Conservation (phyloP, 2,329 filamentous ascomycete genomes). For the Aspergillus puulaauensis region DNA sequence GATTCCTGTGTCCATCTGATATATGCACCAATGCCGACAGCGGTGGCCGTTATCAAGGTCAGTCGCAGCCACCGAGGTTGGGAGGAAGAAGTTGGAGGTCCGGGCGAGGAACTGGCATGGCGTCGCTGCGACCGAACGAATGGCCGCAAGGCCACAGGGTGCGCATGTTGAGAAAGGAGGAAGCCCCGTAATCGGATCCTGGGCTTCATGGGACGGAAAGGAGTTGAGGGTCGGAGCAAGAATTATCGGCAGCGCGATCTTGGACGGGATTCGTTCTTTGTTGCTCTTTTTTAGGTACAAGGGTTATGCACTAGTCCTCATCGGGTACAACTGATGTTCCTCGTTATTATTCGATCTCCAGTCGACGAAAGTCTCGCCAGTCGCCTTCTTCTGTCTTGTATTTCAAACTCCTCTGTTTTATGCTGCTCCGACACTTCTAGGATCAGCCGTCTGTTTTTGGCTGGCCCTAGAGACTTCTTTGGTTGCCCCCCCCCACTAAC, state of each 20-base stretch:
- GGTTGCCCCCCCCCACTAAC: neutral
- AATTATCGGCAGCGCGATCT: neutral
- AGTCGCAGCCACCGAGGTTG: constrained; percentile 35
- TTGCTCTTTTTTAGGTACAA: neutral
- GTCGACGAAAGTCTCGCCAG: neutral
- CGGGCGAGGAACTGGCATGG: constrained; percentile 23
- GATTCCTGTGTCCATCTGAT: constrained; percentile 29
- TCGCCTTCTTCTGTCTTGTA: neutral
- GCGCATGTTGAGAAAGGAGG: constrained; percentile 16
- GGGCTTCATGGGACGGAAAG: constrained; percentile 19
- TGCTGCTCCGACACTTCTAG: constrained; percentile 3
- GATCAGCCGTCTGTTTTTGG: neutral
- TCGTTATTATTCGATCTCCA: constrained; percentile 5
- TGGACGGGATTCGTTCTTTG: neutral
- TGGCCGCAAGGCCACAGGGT: constrained; percentile 13
- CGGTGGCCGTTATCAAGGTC: constrained; percentile 33
- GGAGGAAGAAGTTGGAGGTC: constrained; percentile 17
- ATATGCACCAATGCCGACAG: constrained; percentile 38
- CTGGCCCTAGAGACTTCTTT: neutral
- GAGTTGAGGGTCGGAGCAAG: neutral
- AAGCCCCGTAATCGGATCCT: constrained; percentile 13
- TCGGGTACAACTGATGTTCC: constrained; percentile 10
- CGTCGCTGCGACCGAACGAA: constrained; percentile 18
- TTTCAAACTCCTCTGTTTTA: neutral
- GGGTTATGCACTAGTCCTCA: constrained; percentile 13